These are phyloP conservation scores for Effrenium voratum DNA, from an alignment of 73 alveolate genomes.

Conservation along the genomic window DNA sequence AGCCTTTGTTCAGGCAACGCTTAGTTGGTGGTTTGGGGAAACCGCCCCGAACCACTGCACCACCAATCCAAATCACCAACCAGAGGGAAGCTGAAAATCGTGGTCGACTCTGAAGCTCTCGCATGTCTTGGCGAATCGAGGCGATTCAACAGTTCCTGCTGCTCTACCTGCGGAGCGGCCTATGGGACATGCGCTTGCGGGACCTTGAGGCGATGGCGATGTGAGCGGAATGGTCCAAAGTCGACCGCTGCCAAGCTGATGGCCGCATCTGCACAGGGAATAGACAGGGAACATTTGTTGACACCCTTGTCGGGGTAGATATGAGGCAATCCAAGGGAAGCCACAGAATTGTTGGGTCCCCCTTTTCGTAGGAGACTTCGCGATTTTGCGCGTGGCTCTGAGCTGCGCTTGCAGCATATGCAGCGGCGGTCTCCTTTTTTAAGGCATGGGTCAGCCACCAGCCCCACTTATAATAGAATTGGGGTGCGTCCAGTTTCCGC, in stretches of 20 bases:
- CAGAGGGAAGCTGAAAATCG: no score
- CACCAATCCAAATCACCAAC: no score
- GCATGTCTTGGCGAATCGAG: neutral
- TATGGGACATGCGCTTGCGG: constrained; percentile 52
- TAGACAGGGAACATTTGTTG: neutral
- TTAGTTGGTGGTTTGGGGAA: no score
- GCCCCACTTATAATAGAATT: no score
- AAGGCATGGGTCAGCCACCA: no score
- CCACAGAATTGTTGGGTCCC: neutral
- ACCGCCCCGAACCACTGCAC: no score
- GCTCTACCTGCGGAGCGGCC: constrained; percentile 60
- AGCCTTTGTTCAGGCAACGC: no score
- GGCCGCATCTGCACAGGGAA: neutral
- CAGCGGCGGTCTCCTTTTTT: no score
- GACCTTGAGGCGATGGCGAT: constrained; percentile 55
- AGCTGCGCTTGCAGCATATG: no score
- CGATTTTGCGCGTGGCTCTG: neutral
- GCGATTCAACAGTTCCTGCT: constrained; percentile 68
- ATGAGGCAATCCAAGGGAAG: neutral
- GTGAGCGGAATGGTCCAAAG: no score
- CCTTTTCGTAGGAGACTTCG: neutral
- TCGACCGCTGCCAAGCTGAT: neutral
- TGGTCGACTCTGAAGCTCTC: neutral
- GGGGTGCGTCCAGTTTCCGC: no score
- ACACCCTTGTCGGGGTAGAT: neutral